phyloP scores from a whole-genome alignment of 2,329 filamentous ascomycete genomes.

The Colletotrichum simmondsii region DNA sequence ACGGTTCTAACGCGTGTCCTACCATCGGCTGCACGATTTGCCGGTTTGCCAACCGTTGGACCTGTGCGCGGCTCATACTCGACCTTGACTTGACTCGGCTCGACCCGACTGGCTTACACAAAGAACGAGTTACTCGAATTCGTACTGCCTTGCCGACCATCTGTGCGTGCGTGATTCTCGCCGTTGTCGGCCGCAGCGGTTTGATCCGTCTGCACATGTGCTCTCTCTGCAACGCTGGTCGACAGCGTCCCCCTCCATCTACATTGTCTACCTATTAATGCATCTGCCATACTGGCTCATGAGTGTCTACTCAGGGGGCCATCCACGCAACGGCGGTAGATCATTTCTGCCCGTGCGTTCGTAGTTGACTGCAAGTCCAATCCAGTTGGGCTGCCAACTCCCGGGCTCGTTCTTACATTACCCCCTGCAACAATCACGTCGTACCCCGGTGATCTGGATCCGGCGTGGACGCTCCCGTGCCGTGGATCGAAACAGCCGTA shows the following conservation, averaged over 20 bases:
- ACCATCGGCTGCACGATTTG: neutral
- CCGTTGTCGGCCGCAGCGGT: neutral
- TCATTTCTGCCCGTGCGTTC: neutral
- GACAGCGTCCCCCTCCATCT: neutral
- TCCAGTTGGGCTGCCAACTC: neutral
- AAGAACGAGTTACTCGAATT: neutral
- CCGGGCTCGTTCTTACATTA: neutral
- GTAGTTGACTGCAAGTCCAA: neutral
- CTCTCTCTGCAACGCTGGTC: neutral
- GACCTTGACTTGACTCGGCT: neutral
- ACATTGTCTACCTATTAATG: neutral
- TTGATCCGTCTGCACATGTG: neutral
- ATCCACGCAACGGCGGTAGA: neutral
- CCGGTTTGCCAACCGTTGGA: neutral
- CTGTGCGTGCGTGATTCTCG: neutral
- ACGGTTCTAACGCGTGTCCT: neutral
- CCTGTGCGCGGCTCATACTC: neutral
- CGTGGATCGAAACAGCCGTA: conserved; percentile 6
- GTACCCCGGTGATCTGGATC: conserved; percentile 15
- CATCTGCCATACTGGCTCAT: neutral
- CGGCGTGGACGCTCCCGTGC: conserved; percentile 1
- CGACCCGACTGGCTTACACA: neutral
- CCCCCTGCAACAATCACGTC: conserved; percentile 7
- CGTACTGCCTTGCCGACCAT: neutral
- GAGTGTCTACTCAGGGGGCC: neutral